Evolutionary conservation across 208 protist species (phyloP).

Genomic region (Trypanosoma theileri): DNA sequence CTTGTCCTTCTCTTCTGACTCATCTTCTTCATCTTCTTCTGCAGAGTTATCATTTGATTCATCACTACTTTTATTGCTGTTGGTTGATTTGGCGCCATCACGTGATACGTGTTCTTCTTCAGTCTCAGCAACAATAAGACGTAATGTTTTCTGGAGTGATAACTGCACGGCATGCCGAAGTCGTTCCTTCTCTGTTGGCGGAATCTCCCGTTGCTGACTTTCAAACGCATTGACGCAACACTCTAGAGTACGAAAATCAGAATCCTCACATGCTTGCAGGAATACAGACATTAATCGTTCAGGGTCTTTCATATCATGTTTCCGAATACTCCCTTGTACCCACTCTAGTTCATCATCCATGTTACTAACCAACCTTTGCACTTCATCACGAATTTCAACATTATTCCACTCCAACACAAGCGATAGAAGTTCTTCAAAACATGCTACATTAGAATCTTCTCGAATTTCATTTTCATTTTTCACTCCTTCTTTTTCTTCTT

Average conservation of each 20-base stretch:
- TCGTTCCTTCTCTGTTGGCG: constrained; percentile 30
- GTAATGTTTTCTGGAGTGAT: constrained; percentile 32
- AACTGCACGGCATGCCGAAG: constrained; percentile 40
- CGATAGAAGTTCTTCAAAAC: constrained; percentile 9
- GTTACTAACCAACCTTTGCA: not conserved
- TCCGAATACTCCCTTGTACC: constrained; percentile 40
- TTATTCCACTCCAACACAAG: constrained; percentile 25
- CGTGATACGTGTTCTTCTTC: not conserved
- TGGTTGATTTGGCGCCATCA: not conserved
- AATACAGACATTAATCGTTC: constrained; percentile 39
- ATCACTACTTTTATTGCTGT: not conserved
- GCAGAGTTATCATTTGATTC: constrained; percentile 6
- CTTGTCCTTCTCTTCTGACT: not conserved
- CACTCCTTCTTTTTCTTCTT: not conserved
- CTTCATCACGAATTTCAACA: not conserved
- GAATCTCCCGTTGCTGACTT: constrained; percentile 13
- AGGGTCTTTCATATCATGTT: constrained; percentile 58
- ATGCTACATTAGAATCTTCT: not conserved
- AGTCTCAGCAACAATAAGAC: constrained; percentile 29
- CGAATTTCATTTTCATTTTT: not conserved
- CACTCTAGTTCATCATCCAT: constrained; percentile 15
- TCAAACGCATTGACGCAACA: constrained; percentile 36
- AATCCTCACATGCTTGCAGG: constrained; percentile 30
- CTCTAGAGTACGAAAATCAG: constrained; percentile 47
- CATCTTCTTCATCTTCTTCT: constrained; percentile 19